Evolutionary conservation across 805 yeast genomes (phyloP), one percentile per base, ranked within the genome.

Genomic region (Kregervanrija fluxuum): DNA sequence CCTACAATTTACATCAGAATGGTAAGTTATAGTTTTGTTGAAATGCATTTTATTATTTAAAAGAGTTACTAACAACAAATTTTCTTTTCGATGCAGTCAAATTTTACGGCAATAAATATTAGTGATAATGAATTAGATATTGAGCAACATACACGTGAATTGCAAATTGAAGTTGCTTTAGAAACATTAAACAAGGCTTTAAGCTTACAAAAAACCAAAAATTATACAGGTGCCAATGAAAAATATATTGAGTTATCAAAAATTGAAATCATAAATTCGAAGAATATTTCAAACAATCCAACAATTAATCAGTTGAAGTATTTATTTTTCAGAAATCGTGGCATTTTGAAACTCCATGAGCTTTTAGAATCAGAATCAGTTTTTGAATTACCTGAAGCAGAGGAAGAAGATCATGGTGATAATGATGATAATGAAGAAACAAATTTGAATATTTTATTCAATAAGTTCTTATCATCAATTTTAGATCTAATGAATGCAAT

Each of bases 101-200:
- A 80, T 2, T 90, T 91, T 61, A 73, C 81, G 31, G 95, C 98
- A 2, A 71, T 90, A 37, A 91, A 91, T 56, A 65, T 82, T 38
- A 75, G 75, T 35, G 91, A 84, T 45, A 95, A 85, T 56, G 86
- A 84, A 41, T 68, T 77, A 33, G 91, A 86, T 50, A 84, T 82
- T 32, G 96, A 90, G 51, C 91, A 88, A 51, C 95, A 89, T 56
- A 84, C 97, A 1, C 70, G 96, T 40, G 99, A 93, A 59, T 68
- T 91, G 17, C 97, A 91, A 65, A 74, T 81, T 15, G 98, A 93
- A 61, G 85, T 85, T 56, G 93, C 95, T 3, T 82, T 84, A 60
- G 79, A 77, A 52, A 64, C 80, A 11, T 88, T 84, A 58, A 87
- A 87, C 54, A 63, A 65, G 15, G 96, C 96, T 0, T 67, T 93